Percentiles rank a stretch among this genome's conserved stretches.
phyloP scores from a whole-genome alignment of 352 stramenopile species.

The Paralagenidium karlingii region DNA sequence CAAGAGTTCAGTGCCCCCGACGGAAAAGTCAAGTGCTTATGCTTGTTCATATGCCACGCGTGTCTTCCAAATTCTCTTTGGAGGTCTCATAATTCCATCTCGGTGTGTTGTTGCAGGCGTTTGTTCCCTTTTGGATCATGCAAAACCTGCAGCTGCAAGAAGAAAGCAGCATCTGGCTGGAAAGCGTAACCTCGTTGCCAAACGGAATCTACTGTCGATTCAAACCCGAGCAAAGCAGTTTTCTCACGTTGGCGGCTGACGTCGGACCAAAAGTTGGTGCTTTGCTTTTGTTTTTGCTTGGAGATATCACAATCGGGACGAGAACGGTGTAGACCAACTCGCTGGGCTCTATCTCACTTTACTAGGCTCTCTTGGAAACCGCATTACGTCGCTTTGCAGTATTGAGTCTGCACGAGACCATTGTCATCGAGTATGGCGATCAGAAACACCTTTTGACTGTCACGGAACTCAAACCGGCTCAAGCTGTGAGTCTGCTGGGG shows the following conservation, averaged over 20 bases:
- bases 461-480: conserved; percentile 28
- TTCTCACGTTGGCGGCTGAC: conserved; percentile 35
- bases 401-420: conserved; percentile 28
- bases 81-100: too few relatives aligned
- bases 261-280: conserved; percentile 37
- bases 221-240: conserved; percentile 25
- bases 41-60: too few relatives aligned
- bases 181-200: conserved; percentile 16
- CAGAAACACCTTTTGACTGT: conserved; percentile 29
- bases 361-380: conserved; percentile 36
- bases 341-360: neutral
- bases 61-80: too few relatives aligned
- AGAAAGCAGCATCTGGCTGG: conserved; percentile 20
- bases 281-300: too few relatives aligned
- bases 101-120: too few relatives aligned
- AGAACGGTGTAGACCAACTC: too few relatives aligned
- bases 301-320: too few relatives aligned
- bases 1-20: conserved; percentile 48
- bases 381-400: conserved; percentile 41
- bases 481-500: conserved; percentile 34
- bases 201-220: conserved; percentile 37
- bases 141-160: conserved; percentile 30
- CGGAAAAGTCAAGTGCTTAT: conserved; percentile 24
- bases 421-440: conserved; percentile 37
- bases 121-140: conserved; percentile 63